These are phyloP conservation scores for Termitomyces heimii DNA, from an alignment of 768 basidiomycete species.

Conservation along the genomic window DNA sequence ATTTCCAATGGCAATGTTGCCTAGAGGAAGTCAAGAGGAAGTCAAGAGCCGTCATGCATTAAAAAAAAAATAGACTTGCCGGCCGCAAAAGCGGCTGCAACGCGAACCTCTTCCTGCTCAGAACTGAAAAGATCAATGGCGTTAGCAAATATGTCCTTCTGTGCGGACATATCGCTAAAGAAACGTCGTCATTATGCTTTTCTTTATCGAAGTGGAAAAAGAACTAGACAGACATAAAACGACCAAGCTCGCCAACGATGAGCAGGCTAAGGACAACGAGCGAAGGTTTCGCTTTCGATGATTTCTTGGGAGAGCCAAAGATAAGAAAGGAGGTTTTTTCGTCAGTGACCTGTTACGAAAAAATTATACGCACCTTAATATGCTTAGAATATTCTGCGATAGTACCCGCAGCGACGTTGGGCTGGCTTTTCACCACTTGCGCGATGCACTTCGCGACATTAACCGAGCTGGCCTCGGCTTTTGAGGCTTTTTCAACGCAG, in stretches of 20 bases:
- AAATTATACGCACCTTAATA: constrained; percentile 52
- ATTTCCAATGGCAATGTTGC: constrained; percentile 95
- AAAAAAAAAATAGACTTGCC: constrained; percentile 37
- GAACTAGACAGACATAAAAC: constrained; percentile 61
- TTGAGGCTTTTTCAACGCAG: constrained; percentile 58
- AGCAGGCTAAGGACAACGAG: constrained; percentile 79
- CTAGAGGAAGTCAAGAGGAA: constrained; percentile 36
- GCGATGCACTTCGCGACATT: constrained; percentile 88
- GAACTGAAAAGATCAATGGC: constrained; percentile 70
- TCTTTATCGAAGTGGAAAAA: neutral
- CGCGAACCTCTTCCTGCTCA: constrained; percentile 80
- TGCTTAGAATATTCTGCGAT: constrained; percentile 82
- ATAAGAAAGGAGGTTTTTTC: neutral
- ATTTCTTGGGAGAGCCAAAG: constrained; percentile 25
- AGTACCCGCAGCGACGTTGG: constrained; percentile 70
- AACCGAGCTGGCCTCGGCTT: constrained; percentile 45
- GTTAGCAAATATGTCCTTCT: constrained; percentile 71
- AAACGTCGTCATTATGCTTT: neutral
- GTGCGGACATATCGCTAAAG: constrained; percentile 80
- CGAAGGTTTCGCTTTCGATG: constrained; percentile 58
- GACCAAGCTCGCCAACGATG: constrained; percentile 89
- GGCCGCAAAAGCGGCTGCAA: constrained; percentile 92
- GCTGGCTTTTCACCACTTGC: constrained; percentile 68
- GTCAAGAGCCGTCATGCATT: neutral
- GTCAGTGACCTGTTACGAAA: neutral